These are phyloP conservation scores for Fusarium begoniae DNA, from an alignment of 2,329 filamentous ascomycete genomes.

Conservation along the genomic window DNA sequence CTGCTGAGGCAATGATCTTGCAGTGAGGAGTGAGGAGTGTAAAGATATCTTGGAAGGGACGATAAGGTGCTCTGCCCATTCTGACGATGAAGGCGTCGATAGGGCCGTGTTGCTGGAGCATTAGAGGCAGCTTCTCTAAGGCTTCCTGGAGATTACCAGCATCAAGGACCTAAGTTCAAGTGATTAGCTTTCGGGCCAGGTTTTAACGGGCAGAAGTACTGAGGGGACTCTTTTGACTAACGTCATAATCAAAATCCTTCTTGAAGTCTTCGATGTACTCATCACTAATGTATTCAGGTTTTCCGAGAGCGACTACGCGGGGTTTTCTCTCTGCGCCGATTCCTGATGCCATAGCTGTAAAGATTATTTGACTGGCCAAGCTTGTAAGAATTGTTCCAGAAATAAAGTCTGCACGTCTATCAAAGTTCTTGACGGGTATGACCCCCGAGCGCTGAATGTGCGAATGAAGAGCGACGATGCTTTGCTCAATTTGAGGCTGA, in stretches of 20 bases:
- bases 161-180: constrained; percentile 39
- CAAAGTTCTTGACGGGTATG: rapidly evolving
- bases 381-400: not conserved
- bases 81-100: constrained; percentile 59
- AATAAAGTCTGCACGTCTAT: rapidly evolving
- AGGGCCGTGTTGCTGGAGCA: constrained; percentile 49
- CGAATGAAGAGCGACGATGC: not conserved
- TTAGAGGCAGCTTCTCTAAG: constrained; percentile 47
- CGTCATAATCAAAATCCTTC: constrained; percentile 51
- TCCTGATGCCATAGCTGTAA: not conserved
- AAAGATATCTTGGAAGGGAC: constrained; percentile 60
- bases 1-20: constrained; percentile 57
- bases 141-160: constrained; percentile 50
- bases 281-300: constrained; percentile 49
- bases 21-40: constrained; percentile 51
- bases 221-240: constrained; percentile 7
- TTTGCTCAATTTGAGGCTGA: not conserved
- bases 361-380: no score
- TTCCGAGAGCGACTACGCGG: constrained; percentile 53
- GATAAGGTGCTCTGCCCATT: constrained; percentile 59
- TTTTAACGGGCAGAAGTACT: rapidly evolving
- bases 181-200: not conserved
- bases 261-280: constrained; percentile 53
- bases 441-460: rapidly evolving
- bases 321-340: constrained; percentile 43